Conservation (phyloP, 75 land plant genomes). For the Picea glauca region DNA sequence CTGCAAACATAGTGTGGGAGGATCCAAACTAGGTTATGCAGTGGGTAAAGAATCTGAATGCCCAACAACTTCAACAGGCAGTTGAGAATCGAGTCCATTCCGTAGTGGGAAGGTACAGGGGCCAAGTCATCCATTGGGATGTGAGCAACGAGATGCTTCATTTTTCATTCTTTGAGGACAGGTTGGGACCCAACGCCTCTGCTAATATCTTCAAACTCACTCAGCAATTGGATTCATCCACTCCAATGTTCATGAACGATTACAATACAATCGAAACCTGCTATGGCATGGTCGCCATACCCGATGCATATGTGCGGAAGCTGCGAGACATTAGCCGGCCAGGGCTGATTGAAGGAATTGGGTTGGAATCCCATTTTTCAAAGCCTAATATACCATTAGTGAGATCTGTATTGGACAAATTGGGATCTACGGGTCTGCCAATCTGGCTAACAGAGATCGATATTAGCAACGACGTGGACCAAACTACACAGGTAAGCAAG, state of each 20-base stretch:
- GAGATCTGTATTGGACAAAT: constrained; percentile 45
- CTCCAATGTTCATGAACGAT: constrained; percentile 67
- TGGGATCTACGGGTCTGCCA: constrained; percentile 31
- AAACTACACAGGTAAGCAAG: no score
- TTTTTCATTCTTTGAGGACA: constrained; percentile 44
- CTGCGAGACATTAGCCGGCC: constrained; percentile 19
- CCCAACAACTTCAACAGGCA: constrained; percentile 26
- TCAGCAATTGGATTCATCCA: constrained; percentile 32
- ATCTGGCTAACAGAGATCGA: constrained; percentile 75
- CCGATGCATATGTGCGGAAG: constrained; percentile 28
- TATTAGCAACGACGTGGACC: background rate
- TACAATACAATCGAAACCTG: constrained; percentile 52
- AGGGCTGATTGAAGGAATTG: constrained; percentile 52
- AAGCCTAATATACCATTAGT: constrained; percentile 43
- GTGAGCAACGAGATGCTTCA: constrained; percentile 74
- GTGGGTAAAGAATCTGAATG: constrained; percentile 35
- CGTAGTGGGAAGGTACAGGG: constrained; percentile 35
- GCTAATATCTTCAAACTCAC: constrained; percentile 17
- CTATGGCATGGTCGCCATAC: constrained; percentile 18
- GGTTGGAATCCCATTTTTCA: constrained; percentile 60
- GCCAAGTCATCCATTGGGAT: constrained; percentile 63
- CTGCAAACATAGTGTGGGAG: constrained; percentile 55
- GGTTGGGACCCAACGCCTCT: constrained; percentile 36
- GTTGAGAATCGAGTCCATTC: constrained; percentile 29
- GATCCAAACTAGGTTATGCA: constrained; percentile 36